Evolutionary conservation across 2,329 filamentous ascomycete species (phyloP).

Genomic region (Herpotrichia juniperi): DNA sequence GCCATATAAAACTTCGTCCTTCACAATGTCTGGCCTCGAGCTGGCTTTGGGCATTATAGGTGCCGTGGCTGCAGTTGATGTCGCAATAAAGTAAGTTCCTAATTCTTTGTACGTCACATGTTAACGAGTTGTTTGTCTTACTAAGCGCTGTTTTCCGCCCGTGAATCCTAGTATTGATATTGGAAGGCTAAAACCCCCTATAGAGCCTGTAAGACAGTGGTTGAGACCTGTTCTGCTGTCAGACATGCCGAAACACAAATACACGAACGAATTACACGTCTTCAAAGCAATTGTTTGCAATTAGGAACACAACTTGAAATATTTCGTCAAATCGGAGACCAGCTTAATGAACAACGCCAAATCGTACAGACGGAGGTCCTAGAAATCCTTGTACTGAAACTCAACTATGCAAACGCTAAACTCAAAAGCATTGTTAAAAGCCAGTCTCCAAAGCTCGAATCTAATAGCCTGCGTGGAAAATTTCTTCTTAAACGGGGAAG

Average conservation of each 20-base stretch:
- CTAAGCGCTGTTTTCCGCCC: too few species aligned
- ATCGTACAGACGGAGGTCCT: not conserved
- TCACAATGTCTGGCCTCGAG: not conserved
- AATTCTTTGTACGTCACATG: too few species aligned
- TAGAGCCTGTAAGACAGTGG: not conserved
- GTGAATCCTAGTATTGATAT: too few species aligned
- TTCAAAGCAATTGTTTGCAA: not conserved
- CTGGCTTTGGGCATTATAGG: not conserved
- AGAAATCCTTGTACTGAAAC: not conserved
- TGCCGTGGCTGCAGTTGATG: not conserved
- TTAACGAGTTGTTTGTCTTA: too few species aligned
- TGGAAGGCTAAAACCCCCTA: not conserved
- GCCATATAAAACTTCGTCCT: not conserved
- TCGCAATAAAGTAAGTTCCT: not conserved
- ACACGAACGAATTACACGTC: not conserved
- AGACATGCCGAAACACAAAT: not conserved
- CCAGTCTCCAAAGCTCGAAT: too few species aligned
- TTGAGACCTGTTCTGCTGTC: not conserved
- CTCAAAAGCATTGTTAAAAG: not conserved
- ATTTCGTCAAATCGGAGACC: not conserved
- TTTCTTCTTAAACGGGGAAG: not conserved
- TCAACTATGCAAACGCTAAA: not conserved
- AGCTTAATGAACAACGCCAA: not conserved
- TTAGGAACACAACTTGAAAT: not conserved
- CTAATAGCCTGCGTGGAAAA: not conserved